Base-by-base conservation (phyloP, 2,329 filamentous ascomycete genomes). In the Phaeomoniella chlamydospora region DNA sequence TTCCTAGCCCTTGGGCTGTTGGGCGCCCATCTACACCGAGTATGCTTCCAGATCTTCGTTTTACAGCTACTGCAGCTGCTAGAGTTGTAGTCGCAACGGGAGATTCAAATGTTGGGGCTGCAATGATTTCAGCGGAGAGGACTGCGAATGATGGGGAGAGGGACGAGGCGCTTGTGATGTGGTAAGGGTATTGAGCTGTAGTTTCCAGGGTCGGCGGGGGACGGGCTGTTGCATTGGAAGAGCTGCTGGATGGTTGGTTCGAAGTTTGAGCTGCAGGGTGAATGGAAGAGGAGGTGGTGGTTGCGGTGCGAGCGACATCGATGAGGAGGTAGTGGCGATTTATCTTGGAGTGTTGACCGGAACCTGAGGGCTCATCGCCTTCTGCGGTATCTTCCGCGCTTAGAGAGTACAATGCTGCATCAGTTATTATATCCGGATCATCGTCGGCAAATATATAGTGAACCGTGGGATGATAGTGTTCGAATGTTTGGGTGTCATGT, bases 391-490 rank as follows among this genome's bases (percentile, higher is more conserved):
- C 34, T 16, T 40, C 33, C 13, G 39, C 35, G 53, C 72, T 57
- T 56, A 77, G 53, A 14, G 67, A 65, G 19, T 66, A 64, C 40
- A 77, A 56, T 4, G 70, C 68, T 2, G 80, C 77, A 26, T 74
- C 68, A 1, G 80, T 80, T 26, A 93, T 65, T 31, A 81, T 64
- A 33, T 87, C 80, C 2, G 77, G 72, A 51, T 94, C 86, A 57
- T 96, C 90, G 56, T 96, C 87, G 47, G 74, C 74, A 62, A 98
- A 96, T 50, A 96, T 72, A 61, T 96, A 96, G 61, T 88, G 85
- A 2, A 94, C 76, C 36, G 74, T 76, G 2, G 88, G 90, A 54
- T 96, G 87, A 49, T 84, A 70, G 42, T 84, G 81, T 32, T 82
- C 73, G 47, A 74, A 70, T 5, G 73, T 77, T n/a, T 74, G 70